These are phyloP conservation scores for Cladosporium sp. DNA, from an alignment of 2,329 filamentous ascomycete genomes.

Conservation along the genomic window DNA sequence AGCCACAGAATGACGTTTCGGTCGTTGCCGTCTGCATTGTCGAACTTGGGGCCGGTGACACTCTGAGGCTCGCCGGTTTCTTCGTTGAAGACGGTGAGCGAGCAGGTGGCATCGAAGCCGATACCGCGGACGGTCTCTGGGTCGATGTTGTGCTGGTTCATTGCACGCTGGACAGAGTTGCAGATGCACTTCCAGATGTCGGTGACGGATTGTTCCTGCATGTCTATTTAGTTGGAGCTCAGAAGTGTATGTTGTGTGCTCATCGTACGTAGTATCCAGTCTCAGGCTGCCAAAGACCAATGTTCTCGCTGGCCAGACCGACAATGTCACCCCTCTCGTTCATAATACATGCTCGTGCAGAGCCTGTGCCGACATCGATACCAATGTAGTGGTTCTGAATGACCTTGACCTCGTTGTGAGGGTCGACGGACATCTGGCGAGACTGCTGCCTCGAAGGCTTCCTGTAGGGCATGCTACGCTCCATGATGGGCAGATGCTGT, in stretches of 20 bases:
- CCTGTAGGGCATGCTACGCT: constrained; percentile 35
- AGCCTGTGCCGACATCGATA: constrained; percentile 95
- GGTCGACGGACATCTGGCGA: constrained; percentile 52
- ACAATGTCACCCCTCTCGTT: constrained; percentile 87
- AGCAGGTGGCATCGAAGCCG: constrained; percentile 98
- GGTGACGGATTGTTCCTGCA: constrained; percentile 91
- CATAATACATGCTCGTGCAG: constrained; percentile 93
- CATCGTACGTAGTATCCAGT: constrained; percentile 56
- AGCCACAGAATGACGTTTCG: constrained; percentile 97
- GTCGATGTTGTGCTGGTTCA: constrained; percentile 79
- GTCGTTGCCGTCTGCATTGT: constrained; percentile 73
- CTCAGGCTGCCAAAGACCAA: constrained; percentile 56
- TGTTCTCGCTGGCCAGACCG: constrained; percentile 55
- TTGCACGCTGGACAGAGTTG: constrained; percentile 77
- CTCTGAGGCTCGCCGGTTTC: constrained; percentile 88
- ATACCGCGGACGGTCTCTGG: constrained; percentile 78
- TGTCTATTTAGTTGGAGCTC: constrained; percentile 14
- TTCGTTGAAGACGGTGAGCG: constrained; percentile 83
- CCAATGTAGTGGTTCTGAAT: constrained; percentile 71
- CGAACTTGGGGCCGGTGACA: constrained; percentile 87
- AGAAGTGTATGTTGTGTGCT: background rate
- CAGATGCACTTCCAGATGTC: constrained; percentile 98
- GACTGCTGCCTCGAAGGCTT: constrained; percentile 43
- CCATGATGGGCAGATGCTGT: constrained; percentile 14
- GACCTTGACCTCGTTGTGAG: constrained; percentile 59